phyloP scores from a whole-genome alignment of 306 rosid genomes.

The Vigna hirtella region DNA sequence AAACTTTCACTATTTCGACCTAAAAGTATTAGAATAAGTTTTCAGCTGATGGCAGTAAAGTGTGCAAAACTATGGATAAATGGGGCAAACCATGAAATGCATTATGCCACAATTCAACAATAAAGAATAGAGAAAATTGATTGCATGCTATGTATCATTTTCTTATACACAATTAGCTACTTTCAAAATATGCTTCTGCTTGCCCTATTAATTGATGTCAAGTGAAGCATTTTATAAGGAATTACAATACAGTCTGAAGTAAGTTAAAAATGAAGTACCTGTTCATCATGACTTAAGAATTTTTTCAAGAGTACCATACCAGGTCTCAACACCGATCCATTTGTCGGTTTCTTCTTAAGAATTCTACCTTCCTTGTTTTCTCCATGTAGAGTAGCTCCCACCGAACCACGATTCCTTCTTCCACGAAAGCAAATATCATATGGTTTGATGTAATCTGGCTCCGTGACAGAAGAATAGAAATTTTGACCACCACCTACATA shows the following conservation, averaged over 20 bases:
- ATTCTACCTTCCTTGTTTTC: slow-evolving; percentile 28
- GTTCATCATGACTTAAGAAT: slow-evolving; percentile 49
- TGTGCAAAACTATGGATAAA: too few relatives aligned
- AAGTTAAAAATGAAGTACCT: slow-evolving; percentile 47
- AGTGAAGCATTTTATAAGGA: too few relatives aligned
- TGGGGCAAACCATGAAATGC: too few relatives aligned
- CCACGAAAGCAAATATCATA: slow-evolving; percentile 57
- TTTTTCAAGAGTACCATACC: slow-evolving; percentile 74
- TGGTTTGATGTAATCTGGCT: neutral
- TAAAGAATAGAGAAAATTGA: too few relatives aligned
- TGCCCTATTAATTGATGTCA: too few relatives aligned
- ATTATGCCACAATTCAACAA: too few relatives aligned
- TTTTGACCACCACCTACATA: neutral
- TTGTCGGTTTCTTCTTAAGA: neutral
- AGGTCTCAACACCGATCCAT: slow-evolving; percentile 51
- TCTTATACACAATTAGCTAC: too few relatives aligned
- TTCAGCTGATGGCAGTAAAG: neutral
- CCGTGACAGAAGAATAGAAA: neutral
- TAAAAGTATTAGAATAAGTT: slow-evolving; percentile 35
- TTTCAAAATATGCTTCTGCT: too few relatives aligned
- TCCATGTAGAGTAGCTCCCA: neutral
- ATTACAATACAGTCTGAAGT: neutral
- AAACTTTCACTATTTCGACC: slow-evolving; percentile 57
- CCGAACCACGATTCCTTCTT: slow-evolving; percentile 3
- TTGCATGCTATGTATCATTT: too few relatives aligned